These are phyloP conservation scores for Heliamphora exappendiculata DNA, from an alignment of 148 eudicot species.

Conservation along the genomic window DNA sequence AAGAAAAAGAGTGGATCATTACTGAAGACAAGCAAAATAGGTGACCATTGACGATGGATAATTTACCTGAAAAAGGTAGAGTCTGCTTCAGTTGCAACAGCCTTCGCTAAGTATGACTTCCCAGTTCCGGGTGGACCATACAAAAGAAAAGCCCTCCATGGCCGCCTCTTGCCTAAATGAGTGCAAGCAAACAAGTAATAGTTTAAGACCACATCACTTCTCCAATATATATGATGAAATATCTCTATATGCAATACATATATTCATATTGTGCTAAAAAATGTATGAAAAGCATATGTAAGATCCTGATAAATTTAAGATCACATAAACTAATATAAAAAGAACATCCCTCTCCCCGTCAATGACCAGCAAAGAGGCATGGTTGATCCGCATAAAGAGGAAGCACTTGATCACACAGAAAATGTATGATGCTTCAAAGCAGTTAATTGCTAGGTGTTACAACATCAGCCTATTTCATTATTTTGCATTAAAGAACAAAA, in stretches of 20 bases:
- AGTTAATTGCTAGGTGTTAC: not conserved
- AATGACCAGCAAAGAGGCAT: not conserved
- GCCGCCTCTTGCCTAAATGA: constrained; percentile 76
- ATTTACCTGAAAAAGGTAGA: constrained; percentile 87
- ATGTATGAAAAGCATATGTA: not conserved
- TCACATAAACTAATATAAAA: not conserved
- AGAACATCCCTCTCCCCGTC: not conserved
- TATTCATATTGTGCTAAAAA: not conserved
- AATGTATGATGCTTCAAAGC: not conserved
- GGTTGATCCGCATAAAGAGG: not conserved
- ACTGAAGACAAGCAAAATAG: not conserved
- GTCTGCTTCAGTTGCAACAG: constrained; percentile 99
- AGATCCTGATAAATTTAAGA: no score
- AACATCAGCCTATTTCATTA: not conserved
- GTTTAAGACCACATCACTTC: not conserved
- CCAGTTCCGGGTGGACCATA: constrained; percentile 99
- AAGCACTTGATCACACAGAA: not conserved
- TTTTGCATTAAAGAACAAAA: not conserved
- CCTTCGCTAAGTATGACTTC: constrained; percentile 95
- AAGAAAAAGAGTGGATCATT: not conserved
- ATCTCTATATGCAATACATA: not conserved
- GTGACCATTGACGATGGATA: not conserved
- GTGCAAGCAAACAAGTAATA: constrained; percentile 4
- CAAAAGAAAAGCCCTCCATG: constrained; percentile 98
- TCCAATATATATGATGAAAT: not conserved